Evolutionary conservation across 1,284 basidiomycete species (phyloP), one percentile per base, ranked within the genome.

Genomic region (Leccinum pachyderme): DNA sequence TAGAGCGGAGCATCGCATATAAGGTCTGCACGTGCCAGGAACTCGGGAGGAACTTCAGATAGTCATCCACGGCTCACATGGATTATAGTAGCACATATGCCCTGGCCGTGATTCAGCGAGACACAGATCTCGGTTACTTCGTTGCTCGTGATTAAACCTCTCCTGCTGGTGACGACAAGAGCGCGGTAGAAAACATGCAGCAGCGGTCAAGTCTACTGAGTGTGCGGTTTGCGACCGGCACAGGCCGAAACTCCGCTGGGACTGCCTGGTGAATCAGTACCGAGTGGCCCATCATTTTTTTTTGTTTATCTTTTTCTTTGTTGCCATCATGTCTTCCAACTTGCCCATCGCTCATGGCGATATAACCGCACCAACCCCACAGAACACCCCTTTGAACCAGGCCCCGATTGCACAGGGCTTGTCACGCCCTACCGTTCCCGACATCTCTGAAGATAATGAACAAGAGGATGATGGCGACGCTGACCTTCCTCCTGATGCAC

Each of bases 341-440:
- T 62, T 81, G 51, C 73, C 75, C 64, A 80, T 82, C 66, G 72
- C 71, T 49, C 70, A 74, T 39, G 63, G 68, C 53, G 78, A 79
- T 64, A 72, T 77, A 11, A 81, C 81, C 13, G 89, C 89, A 5
- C 89, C 89, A 22, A 92, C 89, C 24, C 89, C 89, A 13, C 87
- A 89, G 72, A 92, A 92, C 77, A 91, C 89, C 13, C 89, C 89
- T 15, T 77, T 91, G 64, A 82, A 77, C 59, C 82, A 85, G 54
- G 83, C 83, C 22, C 86, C 87, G 52, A 82, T 91, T 70, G 78
- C 84, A 24, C 74, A 75, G 55, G 81, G 86, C 60, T 75, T 89
- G 58, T 87, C 86, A 45, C 80, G 83, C 61, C 85, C 82, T 24
- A 86, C 82, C 8, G 81, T 87, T 51, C 86, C 87, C 52, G 82